Base-by-base conservation (phyloP, 2,329 filamentous ascomycete species). In the Macroventuria anomochaeta region DNA sequence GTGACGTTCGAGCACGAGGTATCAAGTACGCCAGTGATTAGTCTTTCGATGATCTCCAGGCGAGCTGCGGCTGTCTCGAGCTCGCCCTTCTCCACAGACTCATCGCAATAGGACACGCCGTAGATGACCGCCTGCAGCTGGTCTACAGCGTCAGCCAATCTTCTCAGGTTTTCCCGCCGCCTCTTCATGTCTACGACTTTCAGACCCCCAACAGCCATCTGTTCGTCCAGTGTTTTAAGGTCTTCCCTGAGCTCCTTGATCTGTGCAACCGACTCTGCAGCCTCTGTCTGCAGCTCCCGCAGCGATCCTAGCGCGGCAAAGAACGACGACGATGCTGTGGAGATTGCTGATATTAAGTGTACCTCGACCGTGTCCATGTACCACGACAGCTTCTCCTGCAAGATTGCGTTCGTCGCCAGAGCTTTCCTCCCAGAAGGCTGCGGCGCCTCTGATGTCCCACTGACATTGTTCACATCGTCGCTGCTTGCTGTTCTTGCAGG, bases 361-460 rank as follows among this genome's bases (percentile, higher is more conserved):
- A 99, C 91, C 72, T 99, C 95, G 18, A 99, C 92, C 0, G 95
- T 99, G 72, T 99, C 95, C 92, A 99, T 96, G 74, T 99, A 99
- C 95, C 95, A 99, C 0, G 95, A 97, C 11, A 99, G 80, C 75
- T 99, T 99, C 75, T 99, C 95, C 72, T 99, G 95, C 29, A 99
- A 75, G 53, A 99, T 99, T 0, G 95, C 95, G 75, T 99, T 99
- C 0, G 93, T 97, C 7, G 93, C 93, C 23, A 99, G 80, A 1
- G 91, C 90, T 72, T 97, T 97, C 55, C 93, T 85, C 7, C 80
- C 81, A 11, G 77, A 75, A 15, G 76, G 73, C 36, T 78, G 72
- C 7, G 89, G 87, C 10, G 83, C 82, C 18, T 82, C 76, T 0
- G 82, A 77, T 43, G 78, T 80, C 5, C 85, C 86, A 71, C 87